A percentile compares a stretch with the other conserved stretches of the same genome.
Conservation (phyloP, 306 rosid species). For the Carpinus viminea region DNA sequence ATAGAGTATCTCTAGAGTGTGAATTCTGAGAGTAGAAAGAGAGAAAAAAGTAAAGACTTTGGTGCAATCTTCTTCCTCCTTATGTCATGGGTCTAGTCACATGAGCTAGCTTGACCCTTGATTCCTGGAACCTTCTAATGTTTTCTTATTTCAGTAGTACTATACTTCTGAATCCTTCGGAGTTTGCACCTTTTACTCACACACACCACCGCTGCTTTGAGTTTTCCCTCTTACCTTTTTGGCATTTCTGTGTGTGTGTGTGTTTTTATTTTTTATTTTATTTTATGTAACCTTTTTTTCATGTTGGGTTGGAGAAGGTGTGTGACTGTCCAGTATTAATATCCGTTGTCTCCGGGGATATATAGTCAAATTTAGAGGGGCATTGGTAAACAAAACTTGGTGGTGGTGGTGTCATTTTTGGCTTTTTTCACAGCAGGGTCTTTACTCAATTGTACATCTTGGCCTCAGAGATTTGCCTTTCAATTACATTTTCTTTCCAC, state of each 20-base stretch:
- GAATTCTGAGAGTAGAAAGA: slow-evolving; percentile 22
- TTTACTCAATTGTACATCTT: neutral
- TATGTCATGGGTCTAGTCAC: slow-evolving; percentile 78
- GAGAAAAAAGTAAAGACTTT: slow-evolving; percentile 11
- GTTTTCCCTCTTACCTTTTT: slow-evolving; percentile 21
- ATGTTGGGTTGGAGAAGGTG: slow-evolving; percentile 40
- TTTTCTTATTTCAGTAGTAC: slow-evolving; percentile 40
- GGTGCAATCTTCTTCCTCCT: slow-evolving; percentile 37
- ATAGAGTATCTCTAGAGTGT: slow-evolving; percentile 15
- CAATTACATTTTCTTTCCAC: neutral
- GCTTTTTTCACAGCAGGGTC: neutral
- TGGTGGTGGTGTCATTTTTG: neutral
- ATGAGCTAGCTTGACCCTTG: slow-evolving; percentile 68
- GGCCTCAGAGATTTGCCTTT: neutral
- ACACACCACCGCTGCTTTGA: slow-evolving; percentile 11
- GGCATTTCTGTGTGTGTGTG: slow-evolving; percentile 29
- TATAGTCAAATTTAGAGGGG: slow-evolving; percentile 14
- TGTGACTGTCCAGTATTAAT: slow-evolving; percentile 55
- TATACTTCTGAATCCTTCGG: slow-evolving; percentile 45
- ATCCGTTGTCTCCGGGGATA: slow-evolving; percentile 67
- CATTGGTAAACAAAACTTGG: slow-evolving; percentile 14
- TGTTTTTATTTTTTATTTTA: neutral
- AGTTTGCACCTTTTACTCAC: slow-evolving; percentile 35
- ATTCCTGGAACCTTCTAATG: slow-evolving; percentile 83
- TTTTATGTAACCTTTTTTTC: neutral